Evolutionary conservation across 441 rosid genomes (phyloP).

Genomic region (Euphorbia neoarborescens): DNA sequence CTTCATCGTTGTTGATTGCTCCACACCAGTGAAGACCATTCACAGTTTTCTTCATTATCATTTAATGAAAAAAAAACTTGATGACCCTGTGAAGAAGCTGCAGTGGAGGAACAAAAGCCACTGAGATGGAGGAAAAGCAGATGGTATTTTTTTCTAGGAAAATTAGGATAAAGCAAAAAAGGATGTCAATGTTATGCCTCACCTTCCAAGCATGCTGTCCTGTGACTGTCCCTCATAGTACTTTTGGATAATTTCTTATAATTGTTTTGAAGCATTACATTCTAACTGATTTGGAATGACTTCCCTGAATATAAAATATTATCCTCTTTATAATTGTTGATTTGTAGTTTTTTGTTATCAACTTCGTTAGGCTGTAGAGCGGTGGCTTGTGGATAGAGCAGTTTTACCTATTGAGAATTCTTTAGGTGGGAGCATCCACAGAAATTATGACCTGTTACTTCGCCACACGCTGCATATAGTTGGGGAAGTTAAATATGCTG

Average conservation of each 20-base stretch:
- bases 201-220: not conserved
- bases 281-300: not conserved
- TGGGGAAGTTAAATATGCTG: slow-evolving; percentile 86
- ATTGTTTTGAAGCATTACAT: not conserved
- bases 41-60: no score
- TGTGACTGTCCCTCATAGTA: not conserved
- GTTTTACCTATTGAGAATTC: slow-evolving; percentile 92
- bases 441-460: slow-evolving; percentile 88
- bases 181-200: not conserved
- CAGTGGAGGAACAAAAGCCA: no score
- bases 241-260: not conserved
- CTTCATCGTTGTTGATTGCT: no score
- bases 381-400: slow-evolving; percentile 91
- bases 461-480: slow-evolving; percentile 90
- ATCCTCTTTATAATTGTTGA: not conserved
- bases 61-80: no score
- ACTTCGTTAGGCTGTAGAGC: slow-evolving; percentile 60
- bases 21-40: no score
- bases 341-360: not conserved
- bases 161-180: not conserved
- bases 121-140: no score
- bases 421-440: slow-evolving; percentile 88
- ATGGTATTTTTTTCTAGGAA: no score
- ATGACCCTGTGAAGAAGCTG: no score
- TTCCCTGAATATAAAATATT: not conserved